Percentiles rank a stretch among this genome's conserved stretches.
phyloP scores from a whole-genome alignment of 2,329 filamentous ascomycete genomes.

The Aaosphaeria arxii region DNA sequence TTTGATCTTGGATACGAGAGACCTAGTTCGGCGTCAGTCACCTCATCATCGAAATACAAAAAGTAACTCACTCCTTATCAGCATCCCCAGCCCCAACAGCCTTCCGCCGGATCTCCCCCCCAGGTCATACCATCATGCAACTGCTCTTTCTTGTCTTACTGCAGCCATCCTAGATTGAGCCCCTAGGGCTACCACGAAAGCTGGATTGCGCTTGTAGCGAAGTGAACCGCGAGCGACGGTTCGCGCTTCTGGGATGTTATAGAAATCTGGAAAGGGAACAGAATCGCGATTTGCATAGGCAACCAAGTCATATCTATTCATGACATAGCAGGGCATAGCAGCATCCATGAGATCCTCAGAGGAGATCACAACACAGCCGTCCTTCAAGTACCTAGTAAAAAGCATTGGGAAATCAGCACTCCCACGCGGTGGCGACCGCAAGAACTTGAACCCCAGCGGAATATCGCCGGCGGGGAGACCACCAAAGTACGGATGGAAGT shows the following conservation, averaged over 20 bases:
- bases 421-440: background rate
- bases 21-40: too few relatives aligned
- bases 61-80: background rate
- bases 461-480: background rate
- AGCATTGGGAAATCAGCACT: background rate
- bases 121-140: too few relatives aligned
- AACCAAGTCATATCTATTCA: too few relatives aligned
- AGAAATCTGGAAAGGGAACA: too few relatives aligned
- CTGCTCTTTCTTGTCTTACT: too few relatives aligned
- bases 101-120: background rate
- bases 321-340: too few relatives aligned
- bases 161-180: background rate
- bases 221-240: background rate
- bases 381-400: background rate
- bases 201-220: background rate
- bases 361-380: background rate
- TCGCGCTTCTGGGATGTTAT: background rate
- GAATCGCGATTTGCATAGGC: too few relatives aligned
- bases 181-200: background rate
- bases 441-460: background rate
- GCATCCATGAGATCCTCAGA: background rate
- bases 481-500: background rate
- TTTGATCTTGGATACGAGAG: background rate
- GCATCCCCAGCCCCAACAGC: background rate
- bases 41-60: too few relatives aligned